Evolutionary conservation across 805 yeast genomes (phyloP).

Genomic region (Tetrapisispora taiwanensis): DNA sequence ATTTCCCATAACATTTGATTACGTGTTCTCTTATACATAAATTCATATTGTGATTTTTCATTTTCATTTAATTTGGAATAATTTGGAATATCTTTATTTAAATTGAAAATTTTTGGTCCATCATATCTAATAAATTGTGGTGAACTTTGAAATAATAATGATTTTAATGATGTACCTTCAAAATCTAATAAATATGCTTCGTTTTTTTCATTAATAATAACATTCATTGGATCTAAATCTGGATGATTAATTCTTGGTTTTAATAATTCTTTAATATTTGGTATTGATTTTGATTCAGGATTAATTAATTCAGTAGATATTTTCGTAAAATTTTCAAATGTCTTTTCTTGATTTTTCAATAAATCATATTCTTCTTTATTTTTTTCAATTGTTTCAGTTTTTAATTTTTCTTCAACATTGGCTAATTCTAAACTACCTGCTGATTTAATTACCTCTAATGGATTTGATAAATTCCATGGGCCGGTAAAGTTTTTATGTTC

Average conservation of each 20-base stretch:
- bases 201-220: conserved; percentile 39
- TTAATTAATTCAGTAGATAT: conserved; percentile 52
- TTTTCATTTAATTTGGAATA: conserved; percentile 56
- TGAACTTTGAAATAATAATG: conserved; percentile 65
- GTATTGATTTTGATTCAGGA: conserved; percentile 42
- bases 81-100: conserved; percentile 64
- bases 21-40: conserved; percentile 82
- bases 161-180: conserved; percentile 72
- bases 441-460: conserved; percentile 52
- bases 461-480: conserved; percentile 57
- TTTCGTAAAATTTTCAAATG: conserved; percentile 49
- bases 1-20: conserved; percentile 85
- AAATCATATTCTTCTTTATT: conserved; percentile 41
- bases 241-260: conserved; percentile 69
- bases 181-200: conserved; percentile 60
- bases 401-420: conserved; percentile 41
- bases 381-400: conserved; percentile 14
- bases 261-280: conserved; percentile 51
- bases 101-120: conserved; percentile 77
- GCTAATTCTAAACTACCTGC: conserved; percentile 61
- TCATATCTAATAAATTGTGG: conserved; percentile 80
- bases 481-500: conserved; percentile 48
- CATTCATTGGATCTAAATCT: conserved; percentile 87
- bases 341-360: conserved; percentile 42
- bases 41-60: conserved; percentile 72